Evolutionary conservation across 2,329 filamentous ascomycete species (phyloP).

Genomic region (Diaporthe citrichinensis): DNA sequence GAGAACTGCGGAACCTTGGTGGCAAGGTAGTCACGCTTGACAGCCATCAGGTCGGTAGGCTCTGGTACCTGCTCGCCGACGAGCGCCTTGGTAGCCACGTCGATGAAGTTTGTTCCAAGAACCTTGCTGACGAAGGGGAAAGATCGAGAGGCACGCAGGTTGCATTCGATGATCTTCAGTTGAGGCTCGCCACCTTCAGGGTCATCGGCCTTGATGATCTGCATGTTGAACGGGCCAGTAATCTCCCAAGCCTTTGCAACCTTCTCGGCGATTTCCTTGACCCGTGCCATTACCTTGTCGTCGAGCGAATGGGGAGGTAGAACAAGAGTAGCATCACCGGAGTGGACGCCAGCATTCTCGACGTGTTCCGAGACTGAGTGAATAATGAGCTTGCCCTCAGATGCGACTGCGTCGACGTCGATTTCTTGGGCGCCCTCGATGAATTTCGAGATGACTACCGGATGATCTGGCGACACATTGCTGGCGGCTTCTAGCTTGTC

Average conservation of each 20-base stretch:
- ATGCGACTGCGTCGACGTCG: conserved; percentile 93
- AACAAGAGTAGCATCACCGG: conserved; percentile 94
- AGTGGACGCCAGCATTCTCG: conserved; percentile 97
- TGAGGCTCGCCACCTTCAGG: conserved; percentile 80
- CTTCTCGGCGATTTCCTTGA: conserved; percentile 97
- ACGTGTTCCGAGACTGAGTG: conserved; percentile 97
- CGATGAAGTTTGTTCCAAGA: conserved; percentile 95
- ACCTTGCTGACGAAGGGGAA: conserved; percentile 99
- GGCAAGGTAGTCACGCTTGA: conserved; percentile 91
- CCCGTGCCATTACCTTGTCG: conserved; percentile 81
- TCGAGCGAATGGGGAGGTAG: conserved; percentile 89
- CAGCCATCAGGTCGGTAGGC: conserved; percentile 88
- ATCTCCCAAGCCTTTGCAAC: conserved; percentile 98
- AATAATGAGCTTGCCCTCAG: conserved; percentile 86
- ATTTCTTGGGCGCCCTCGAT: conserved; percentile 98
- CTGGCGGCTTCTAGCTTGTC: conserved; percentile 94
- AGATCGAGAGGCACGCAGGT: conserved; percentile 94
- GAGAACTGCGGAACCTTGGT: conserved; percentile 99
- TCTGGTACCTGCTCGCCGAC: conserved; percentile 87
- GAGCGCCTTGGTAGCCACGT: conserved; percentile 93
- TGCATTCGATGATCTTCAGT: conserved; percentile 98
- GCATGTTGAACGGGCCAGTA: conserved; percentile 99
- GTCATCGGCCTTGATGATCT: conserved; percentile 94
- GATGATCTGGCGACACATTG: conserved; percentile 94
- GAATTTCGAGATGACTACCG: conserved; percentile 98